Conservation (phyloP, 2,329 filamentous ascomycete genomes). For the Stachybotrys echinatus region DNA sequence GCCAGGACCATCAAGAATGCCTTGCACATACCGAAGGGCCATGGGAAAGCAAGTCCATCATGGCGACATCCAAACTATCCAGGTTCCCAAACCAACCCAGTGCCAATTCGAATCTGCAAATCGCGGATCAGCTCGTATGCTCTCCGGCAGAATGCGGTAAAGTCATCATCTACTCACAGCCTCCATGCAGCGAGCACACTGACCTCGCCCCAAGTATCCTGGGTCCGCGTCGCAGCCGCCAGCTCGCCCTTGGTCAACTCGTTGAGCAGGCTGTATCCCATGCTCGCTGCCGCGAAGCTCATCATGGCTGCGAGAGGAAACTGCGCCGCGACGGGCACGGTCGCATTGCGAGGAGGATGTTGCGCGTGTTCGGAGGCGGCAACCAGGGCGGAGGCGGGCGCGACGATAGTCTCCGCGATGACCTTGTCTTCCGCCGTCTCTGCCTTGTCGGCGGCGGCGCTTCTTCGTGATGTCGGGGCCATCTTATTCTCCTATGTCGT, state of each 20-base stretch:
- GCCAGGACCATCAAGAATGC: constrained; percentile 5
- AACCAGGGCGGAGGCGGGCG: constrained; percentile 2
- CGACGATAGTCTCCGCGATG: constrained; percentile 6
- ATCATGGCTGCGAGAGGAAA: constrained; percentile 49
- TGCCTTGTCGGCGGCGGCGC: constrained; percentile 7
- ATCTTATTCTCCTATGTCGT: constrained; percentile 2
- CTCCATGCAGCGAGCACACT: constrained; percentile 47
- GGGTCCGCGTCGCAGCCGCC: constrained; percentile 57
- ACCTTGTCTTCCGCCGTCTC: constrained; percentile 11
- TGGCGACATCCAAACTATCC: constrained; percentile 66
- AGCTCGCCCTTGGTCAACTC: constrained; percentile 61
- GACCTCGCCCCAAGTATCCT: constrained; percentile 59
- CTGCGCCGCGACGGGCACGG: constrained; percentile 37
- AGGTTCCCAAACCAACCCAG: constrained; percentile 70
- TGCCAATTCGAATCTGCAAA: constrained; percentile 58
- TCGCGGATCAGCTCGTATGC: constrained; percentile 3
- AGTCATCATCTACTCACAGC: constrained; percentile 39
- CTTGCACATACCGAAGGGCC: constrained; percentile 59
- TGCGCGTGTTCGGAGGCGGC: background rate
- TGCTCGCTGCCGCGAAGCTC: constrained; percentile 56
- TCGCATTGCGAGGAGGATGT: constrained; percentile 11
- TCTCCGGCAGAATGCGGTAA: background rate
- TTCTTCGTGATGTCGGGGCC: constrained; percentile 17
- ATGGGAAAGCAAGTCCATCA: constrained; percentile 65
- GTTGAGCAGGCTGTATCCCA: constrained; percentile 58